These are phyloP conservation scores for Antarctomyces pellizariae DNA, from an alignment of 495 filamentous ascomycete species.

Conservation along the genomic window DNA sequence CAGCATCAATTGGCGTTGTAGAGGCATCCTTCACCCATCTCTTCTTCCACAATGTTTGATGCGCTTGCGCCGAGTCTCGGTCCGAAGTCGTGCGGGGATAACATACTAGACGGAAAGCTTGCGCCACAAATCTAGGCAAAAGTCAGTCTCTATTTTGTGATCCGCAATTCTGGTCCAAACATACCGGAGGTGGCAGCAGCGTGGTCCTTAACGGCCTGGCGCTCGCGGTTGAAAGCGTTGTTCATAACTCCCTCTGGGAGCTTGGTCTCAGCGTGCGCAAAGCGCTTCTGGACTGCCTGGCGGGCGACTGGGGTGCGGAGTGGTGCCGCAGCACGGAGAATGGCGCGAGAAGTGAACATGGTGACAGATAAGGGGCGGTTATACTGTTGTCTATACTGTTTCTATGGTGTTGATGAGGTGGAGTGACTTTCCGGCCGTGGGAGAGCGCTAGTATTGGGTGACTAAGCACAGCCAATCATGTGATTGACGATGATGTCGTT, in stretches of 20 bases:
- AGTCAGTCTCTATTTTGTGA: conserved; percentile 3
- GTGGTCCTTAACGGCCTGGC: conserved; percentile 64
- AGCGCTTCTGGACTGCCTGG: conserved; percentile 37
- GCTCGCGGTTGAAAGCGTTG: conserved; percentile 76
- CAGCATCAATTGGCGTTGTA: conserved; percentile 4
- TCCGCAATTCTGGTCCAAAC: conserved; percentile 10
- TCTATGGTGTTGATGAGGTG: too few species aligned
- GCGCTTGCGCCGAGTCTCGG: neutral
- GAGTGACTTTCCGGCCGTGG: too few species aligned
- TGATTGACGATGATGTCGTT: too few species aligned
- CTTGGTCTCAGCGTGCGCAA: conserved; percentile 30
- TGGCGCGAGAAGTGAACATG: conserved; percentile 39
- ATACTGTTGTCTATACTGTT: too few species aligned
- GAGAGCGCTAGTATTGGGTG: too few species aligned
- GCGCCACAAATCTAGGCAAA: conserved; percentile 61
- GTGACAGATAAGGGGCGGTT: too few species aligned
- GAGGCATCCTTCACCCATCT: neutral
- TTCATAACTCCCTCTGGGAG: conserved; percentile 31
- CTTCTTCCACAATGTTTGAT: neutral
- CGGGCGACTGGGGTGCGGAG: conserved; percentile 30
- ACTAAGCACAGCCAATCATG: too few species aligned
- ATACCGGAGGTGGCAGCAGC: conserved; percentile 56
- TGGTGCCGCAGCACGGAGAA: conserved; percentile 33
- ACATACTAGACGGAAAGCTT: conserved; percentile 83
- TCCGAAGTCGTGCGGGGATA: conserved; percentile 1